These are phyloP conservation scores for Fomitopsis pinicola DNA, from an alignment of 1,284 basidiomycete species.

Conservation along the genomic window DNA sequence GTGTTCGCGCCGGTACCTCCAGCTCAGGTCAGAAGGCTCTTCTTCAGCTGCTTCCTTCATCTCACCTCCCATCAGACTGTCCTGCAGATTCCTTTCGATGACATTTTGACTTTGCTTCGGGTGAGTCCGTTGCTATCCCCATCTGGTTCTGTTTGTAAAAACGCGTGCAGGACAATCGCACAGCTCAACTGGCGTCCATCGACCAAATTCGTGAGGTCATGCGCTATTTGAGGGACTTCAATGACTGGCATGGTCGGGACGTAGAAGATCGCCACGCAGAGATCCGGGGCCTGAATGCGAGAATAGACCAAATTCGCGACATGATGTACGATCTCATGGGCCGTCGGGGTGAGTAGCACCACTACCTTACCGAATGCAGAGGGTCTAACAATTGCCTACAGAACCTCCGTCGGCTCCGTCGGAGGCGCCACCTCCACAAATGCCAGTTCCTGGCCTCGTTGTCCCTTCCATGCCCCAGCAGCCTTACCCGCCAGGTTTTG, in stretches of 20 bases:
- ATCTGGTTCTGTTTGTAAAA: not conserved
- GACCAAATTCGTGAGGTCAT: constrained; percentile 76
- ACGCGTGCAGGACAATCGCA: constrained; percentile 60
- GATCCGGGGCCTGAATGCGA: constrained; percentile 56
- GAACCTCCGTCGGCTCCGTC: not conserved
- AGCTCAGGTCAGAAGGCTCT: constrained; percentile 18
- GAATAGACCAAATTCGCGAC: constrained; percentile 53
- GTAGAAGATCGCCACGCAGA: constrained; percentile 71
- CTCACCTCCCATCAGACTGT: constrained; percentile 37
- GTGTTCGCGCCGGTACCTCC: constrained; percentile 10
- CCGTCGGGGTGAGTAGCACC: constrained; percentile 1
- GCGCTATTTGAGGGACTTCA: constrained; percentile 67
- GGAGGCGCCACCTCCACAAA: not conserved
- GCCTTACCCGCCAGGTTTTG: constrained; percentile 26
- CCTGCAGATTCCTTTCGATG: constrained; percentile 48
- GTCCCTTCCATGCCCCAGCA: not conserved
- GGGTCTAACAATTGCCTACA: not conserved
- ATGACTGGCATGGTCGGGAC: constrained; percentile 71
- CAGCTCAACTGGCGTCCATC: constrained; percentile 66
- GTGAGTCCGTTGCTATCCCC: constrained; percentile 32
- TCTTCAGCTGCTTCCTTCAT: constrained; percentile 27
- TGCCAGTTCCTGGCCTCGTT: not conserved
- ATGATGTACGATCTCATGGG: constrained; percentile 41
- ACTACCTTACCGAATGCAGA: not conserved
- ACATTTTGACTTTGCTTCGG: constrained; percentile 56